Evolutionary conservation across 805 yeast genomes (phyloP), one percentile per base, ranked within the genome.

Genomic region (Teunomyces aglyptinius): DNA sequence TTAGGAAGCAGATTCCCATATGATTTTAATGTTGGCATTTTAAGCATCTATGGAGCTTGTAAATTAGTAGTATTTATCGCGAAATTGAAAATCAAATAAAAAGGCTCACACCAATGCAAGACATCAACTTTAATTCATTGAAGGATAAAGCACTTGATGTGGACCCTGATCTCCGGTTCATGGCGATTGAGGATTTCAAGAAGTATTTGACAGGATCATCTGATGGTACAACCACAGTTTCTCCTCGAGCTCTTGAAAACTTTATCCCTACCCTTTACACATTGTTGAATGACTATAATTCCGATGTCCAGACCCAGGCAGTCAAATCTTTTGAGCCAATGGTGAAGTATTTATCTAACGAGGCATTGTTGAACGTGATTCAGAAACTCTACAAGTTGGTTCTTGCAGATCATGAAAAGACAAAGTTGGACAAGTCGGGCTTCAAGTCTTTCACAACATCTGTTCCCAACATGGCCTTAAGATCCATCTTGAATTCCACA

Each of bases 121-220:
- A 58, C 13, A 53, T 64, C 53, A 68, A 63, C 46, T 50, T 67
- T 44, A 56, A 58, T 32, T 46, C 58, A 11, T 56, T 72, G 42
- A 65, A 59, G 46, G 77, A 75, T 33, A 73, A 74, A 52, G 78
- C 83, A 11, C 70, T 70, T 35, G 87, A 83, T 53, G 83, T 83
- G 2, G 96, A 89, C 56, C 86, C 94, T 3, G 96, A 89, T 59
- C 68, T 86, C 53, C 71, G 96, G 60, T 89, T 82, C 67, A 89
- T 89, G 96, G 95, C 91, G 2, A 68, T 89, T 46, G 85, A 79
- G 54, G 96, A 89, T 58, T 73, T 87, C 55, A 80, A 77, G 54
- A 77, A 77, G 57, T 57, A 66, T 40, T 56, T 78, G 18, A 50
- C 45, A 31, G 51, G 56, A 48, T 42, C 65, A 55, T 49, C 63